These are phyloP conservation scores for Nothophoma quercina DNA, from an alignment of 2,329 filamentous ascomycete genomes.

Conservation along the genomic window DNA sequence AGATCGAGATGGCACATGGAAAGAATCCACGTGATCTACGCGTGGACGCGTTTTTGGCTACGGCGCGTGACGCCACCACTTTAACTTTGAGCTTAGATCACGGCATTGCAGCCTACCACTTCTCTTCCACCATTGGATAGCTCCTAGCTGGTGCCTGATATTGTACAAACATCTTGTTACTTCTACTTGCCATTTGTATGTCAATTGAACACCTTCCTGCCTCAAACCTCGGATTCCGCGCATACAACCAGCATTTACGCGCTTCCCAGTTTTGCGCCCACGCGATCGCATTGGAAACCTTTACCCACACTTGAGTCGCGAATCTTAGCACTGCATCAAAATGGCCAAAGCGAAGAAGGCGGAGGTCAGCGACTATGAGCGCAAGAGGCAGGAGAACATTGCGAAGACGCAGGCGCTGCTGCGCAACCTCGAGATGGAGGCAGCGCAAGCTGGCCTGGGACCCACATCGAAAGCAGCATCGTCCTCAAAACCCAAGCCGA, in stretches of 20 bases:
- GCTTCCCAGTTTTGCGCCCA: background rate
- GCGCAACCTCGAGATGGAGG: conserved; percentile 74
- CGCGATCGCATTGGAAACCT: background rate
- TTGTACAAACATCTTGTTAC: background rate
- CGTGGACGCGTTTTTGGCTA: conserved; percentile 8
- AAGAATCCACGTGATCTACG: conserved; percentile 9
- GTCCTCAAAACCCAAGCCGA: conserved; percentile 55
- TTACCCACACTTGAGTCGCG: background rate
- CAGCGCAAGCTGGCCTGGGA: conserved; percentile 73
- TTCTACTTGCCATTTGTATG: background rate
- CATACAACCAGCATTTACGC: background rate
- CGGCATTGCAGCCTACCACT: background rate
- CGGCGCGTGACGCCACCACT: conserved; percentile 20
- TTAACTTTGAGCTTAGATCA: background rate
- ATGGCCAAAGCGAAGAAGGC: conserved; percentile 54
- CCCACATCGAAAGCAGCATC: conserved; percentile 59
- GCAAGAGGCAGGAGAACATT: conserved; percentile 83
- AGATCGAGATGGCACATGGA: too few relatives aligned
- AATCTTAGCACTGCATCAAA: background rate
- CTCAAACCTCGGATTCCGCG: too few relatives aligned
- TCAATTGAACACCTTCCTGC: background rate
- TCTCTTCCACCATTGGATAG: background rate
- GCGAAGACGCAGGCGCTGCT: conserved; percentile 84
- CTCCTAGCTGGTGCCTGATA: background rate
- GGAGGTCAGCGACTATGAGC: conserved; percentile 84